Evolutionary conservation across 2,329 filamentous ascomycete genomes (phyloP), one percentile per base, ranked within the genome.

Genomic region (Microcyclospora tardicrescens): DNA sequence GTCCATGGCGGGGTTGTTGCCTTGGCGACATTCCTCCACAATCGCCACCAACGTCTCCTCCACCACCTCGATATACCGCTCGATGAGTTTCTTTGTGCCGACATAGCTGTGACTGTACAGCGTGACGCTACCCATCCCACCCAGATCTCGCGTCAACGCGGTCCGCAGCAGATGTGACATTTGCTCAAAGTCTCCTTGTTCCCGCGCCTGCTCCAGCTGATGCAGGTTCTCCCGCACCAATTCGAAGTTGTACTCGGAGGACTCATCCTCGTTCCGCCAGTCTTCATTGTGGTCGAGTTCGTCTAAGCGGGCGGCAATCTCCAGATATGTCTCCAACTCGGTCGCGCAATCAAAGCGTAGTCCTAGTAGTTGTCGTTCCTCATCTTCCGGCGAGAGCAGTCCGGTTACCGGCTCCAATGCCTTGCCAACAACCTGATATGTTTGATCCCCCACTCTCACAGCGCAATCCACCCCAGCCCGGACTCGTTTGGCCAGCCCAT

Each of bases 91-190:
- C 63, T 95, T 95, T 8, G 87, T 94, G 5, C 87, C 89, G 11
- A 84, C 73, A 54, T 91, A 79, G 0, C 82, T 83, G 56, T 91
- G 83, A 39, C 79, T 79, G 63, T 95, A 95, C 2, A 95, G 69
- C 37, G 78, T 73, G 32, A 81, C 71, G 53, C 86, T 82, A 44
- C 83, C 84, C 81, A 95, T 93, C 37, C 81, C 82, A 6, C 84
- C 87, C 9, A 94, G 65, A 50, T 87, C 79, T 33, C 87, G 78
- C 30, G 80, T 84, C 35, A 95, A 63, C 2, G 82, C 72, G 1
- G 85, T 93, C 19, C 87, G 77, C 29, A 94, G 70, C 29, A 91
- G 68, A 53, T 85, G 79, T 53, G 91, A 70, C 80, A 94, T 91
- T 40, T 71, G 69, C 44, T 71, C 72, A 39, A 85, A 71, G 59